Base-by-base conservation (phyloP, 495 filamentous ascomycete genomes). In the Pseudomonodictys pantanalensis region DNA sequence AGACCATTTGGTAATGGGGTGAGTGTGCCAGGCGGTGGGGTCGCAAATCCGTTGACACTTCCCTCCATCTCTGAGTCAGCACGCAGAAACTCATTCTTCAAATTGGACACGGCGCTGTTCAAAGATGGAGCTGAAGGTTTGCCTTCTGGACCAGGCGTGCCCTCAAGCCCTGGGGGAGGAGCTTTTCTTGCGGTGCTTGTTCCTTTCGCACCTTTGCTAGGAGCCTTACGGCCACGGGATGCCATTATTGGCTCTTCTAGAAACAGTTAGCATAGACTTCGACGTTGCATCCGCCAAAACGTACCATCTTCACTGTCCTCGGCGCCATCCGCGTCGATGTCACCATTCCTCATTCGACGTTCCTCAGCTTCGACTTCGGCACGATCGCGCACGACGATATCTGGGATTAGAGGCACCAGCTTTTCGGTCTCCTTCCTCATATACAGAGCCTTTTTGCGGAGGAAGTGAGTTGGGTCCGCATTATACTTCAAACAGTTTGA, bases 361-460 rank as follows among this genome's bases (percentile, higher is more conserved):
- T 99, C 95, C 70, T 97, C 95, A 42, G 93, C 93, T 71, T 99
- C 93, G 1, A 97, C 91, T 69, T 97, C 92, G 8, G 91, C 95
- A 45, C 93, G 85, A 55, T 95, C 89, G 62, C 89, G 78, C 67
- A 97, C 89, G 24, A 85, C 79, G 58, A 99, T 87, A 58, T 97
- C 92, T 0, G 93, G 95, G 55, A 99, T 97, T 32, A 97, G 79
- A 24, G 91, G 92, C 29, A 96, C 90, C 18, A 97, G 81, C 70
- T 96, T 96, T 71, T 96, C 91, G 1, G 92, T 95, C 72, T 96
- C 91, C 62, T 95, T 97, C 49, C 90, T 82, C 93, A 99, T 97
- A 43, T 90, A 88, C 33, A 95, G 84, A 22, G 93, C 93, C 78
- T 97, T 92, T 64, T 95, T 92, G 24, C 95, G 84, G 43, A 99